Evolutionary conservation across 2,329 filamentous ascomycete species (phyloP), one percentile per base, ranked within the genome.

Genomic region (Capronia americana): DNA sequence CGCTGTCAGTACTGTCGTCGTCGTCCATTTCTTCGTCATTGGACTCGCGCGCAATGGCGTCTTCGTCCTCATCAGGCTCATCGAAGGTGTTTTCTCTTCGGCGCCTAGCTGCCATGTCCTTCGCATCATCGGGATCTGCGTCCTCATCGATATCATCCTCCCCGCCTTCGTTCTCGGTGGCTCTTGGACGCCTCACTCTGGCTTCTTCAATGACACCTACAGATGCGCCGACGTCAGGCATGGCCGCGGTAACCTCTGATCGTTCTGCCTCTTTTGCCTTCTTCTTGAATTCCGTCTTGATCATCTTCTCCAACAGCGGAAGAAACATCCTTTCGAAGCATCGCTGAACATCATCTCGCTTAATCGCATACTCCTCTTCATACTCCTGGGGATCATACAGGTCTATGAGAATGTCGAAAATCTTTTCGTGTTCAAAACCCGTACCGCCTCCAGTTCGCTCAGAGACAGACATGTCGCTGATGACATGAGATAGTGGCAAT

Each of bases 381-480:
- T 98, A 99, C 74, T 98, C 94, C 23, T 88, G 84, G 0, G 89
- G 86, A 0, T 92, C 90, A 83, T 96, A 99, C 75, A 99, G 91
- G 65, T 90, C 86, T 24, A 99, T 82, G 50, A 88, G 85, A 65
- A 99, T 86, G 73, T 92, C 88, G 79, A 93, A 99, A 55, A 90
- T 89, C 81, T 96, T 97, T 61, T 92, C 92, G 73, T 92, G 85
- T 0, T 84, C 80, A 74, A 88, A 86, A 4, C 87, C 87, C 34
- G 87, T 80, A 48, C 92, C 92, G 65, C 86, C 85, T 12, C 92
- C 92, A 60, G 94, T 87, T 30, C 86, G 87, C 79, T 99, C 96
- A 61, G 88, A 89, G 24, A 98, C 91, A 1, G 85, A 87, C 14
- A 92, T 90, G 70, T 89, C 88, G 75, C 98, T 92, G 32, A 97